Conservation (phyloP, 176 grass and related monocot species). For the Themeda triandra region DNA sequence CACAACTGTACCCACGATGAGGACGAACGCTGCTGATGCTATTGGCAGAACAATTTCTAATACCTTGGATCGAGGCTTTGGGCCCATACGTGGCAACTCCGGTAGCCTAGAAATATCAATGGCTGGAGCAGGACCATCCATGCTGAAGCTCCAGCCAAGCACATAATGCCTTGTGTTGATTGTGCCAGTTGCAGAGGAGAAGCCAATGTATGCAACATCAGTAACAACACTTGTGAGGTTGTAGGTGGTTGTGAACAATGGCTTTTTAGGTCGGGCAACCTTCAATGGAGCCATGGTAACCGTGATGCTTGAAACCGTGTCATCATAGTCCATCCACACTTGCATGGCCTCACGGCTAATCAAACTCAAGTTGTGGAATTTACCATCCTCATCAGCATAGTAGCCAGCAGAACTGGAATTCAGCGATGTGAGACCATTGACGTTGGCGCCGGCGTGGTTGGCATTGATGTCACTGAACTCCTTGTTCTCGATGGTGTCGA, state of each 20-base stretch:
- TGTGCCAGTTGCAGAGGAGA: constrained; percentile 32
- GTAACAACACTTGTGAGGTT: constrained; percentile 31
- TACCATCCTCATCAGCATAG: constrained; percentile 17
- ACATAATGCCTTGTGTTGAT: constrained; percentile 19
- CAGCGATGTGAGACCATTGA: constrained; percentile 26
- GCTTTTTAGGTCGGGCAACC: not conserved
- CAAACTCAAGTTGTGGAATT: constrained; percentile 32
- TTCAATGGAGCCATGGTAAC: constrained; percentile 26
- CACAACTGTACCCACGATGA: not conserved
- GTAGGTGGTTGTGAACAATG: constrained; percentile 29
- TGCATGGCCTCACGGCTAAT: constrained; percentile 40
- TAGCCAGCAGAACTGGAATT: constrained; percentile 24
- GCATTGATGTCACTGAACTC: constrained; percentile 36
- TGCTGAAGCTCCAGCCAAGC: constrained; percentile 33
- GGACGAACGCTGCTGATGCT: not conserved
- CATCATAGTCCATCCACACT: constrained; percentile 37
- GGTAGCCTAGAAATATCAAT: constrained; percentile 25
- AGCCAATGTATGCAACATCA: constrained; percentile 25
- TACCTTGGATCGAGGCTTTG: constrained; percentile 19
- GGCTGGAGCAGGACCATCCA: constrained; percentile 3
- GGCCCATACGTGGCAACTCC: constrained; percentile 11
- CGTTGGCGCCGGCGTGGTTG: constrained; percentile 46
- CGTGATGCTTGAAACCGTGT: not conserved
- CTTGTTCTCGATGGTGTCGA: constrained; percentile 43
- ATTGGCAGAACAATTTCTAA: constrained; percentile 22